Percentiles rank a stretch among this genome's conserved stretches.
These are phyloP conservation scores for Leccinum holopus DNA, from an alignment of 1,284 basidiomycete species.

Conservation along the genomic window DNA sequence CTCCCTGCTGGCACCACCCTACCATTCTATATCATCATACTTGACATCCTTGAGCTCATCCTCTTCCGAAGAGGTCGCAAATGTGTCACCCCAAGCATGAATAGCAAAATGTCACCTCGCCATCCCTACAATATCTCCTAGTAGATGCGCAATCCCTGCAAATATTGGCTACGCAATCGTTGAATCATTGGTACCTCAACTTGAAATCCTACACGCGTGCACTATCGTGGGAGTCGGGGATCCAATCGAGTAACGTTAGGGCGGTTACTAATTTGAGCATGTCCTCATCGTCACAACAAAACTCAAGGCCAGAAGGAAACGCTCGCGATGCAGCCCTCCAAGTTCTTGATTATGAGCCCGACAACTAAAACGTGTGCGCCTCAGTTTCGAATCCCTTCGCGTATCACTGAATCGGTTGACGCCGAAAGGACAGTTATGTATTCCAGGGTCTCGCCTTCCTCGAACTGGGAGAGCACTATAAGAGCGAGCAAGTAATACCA, in stretches of 20 bases:
- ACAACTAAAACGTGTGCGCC: conserved; percentile 80
- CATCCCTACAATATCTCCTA: too few relatives aligned
- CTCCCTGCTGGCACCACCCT: too few relatives aligned
- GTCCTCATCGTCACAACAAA: conserved; percentile 55
- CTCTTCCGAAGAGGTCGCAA: too few relatives aligned
- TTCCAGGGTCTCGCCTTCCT: conserved; percentile 78
- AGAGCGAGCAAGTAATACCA: conserved; percentile 78
- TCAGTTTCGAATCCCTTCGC: background rate
- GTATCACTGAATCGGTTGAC: conserved; percentile 2
- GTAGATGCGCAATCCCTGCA: too few relatives aligned
- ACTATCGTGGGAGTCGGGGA: too few relatives aligned
- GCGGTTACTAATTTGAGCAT: background rate
- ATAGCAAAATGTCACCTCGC: too few relatives aligned
- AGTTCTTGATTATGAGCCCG: conserved; percentile 70
- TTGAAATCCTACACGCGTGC: too few relatives aligned
- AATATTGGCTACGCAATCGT: too few relatives aligned
- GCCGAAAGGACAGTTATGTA: conserved; percentile 57
- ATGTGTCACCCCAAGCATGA: too few relatives aligned
- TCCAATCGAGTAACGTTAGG: background rate
- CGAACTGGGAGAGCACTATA: conserved; percentile 66
- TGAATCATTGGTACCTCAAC: too few relatives aligned
- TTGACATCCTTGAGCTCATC: too few relatives aligned
- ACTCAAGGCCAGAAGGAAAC: conserved; percentile 79
- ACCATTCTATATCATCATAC: too few relatives aligned
- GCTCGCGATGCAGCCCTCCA: conserved; percentile 67